Evolutionary conservation across 1,284 basidiomycete genomes (phyloP).

Genomic region (Porogramme epimiltina): DNA sequence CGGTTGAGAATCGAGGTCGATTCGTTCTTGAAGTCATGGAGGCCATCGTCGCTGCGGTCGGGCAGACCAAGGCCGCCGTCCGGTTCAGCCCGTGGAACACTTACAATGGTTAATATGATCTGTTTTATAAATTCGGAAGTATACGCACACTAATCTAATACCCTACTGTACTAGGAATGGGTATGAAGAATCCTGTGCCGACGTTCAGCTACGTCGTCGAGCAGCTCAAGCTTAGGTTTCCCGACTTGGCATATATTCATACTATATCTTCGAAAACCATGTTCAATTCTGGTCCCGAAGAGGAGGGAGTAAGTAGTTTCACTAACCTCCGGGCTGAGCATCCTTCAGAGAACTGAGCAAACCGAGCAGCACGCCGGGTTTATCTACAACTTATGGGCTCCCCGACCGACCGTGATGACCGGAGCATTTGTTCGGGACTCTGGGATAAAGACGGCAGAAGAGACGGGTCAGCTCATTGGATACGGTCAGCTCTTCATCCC

Average conservation of each 20-base stretch:
- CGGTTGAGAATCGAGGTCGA: constrained; percentile 51
- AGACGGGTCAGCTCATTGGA: constrained; percentile 39
- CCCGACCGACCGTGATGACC: constrained; percentile 32
- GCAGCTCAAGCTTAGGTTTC: constrained; percentile 31
- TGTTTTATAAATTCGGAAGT: too few relatives aligned
- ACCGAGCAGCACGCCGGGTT: constrained; percentile 17
- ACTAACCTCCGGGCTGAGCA: not conserved
- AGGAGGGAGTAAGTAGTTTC: not conserved
- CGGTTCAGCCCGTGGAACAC: constrained; percentile 22
- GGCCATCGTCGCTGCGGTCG: constrained; percentile 41
- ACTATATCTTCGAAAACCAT: constrained; percentile 35
- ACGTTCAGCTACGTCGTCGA: constrained; percentile 34
- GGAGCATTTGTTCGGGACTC: constrained; percentile 25
- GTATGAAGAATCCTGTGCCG: constrained; percentile 40
- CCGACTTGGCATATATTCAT: constrained; percentile 52
- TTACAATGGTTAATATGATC: constrained; percentile 21
- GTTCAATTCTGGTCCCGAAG: constrained; percentile 8
- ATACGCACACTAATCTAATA: too few relatives aligned
- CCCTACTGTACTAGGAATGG: constrained; percentile 25
- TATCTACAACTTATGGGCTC: constrained; percentile 31
- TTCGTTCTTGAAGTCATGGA: constrained; percentile 53
- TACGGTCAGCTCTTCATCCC: constrained; percentile 50
- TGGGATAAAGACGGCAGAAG: constrained; percentile 29
- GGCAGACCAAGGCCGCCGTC: constrained; percentile 45
- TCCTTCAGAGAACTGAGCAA: not conserved